Conservation (phyloP, 345 rosid genomes). For the Geranium brycei region DNA sequence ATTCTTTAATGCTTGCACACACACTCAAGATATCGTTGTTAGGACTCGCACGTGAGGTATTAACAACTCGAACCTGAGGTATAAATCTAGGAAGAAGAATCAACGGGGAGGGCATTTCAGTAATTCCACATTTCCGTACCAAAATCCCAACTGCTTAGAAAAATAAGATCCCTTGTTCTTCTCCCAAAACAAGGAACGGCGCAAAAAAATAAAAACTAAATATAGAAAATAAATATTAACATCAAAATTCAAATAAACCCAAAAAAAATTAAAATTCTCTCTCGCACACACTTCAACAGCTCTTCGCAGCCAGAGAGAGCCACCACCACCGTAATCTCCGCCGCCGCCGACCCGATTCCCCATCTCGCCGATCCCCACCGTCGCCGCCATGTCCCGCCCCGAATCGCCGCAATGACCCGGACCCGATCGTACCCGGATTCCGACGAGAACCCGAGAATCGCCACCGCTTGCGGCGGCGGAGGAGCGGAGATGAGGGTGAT, state of each 20-base stretch:
- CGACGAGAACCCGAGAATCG: constrained; percentile 18
- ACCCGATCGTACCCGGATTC: constrained; percentile 31
- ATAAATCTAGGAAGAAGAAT: no score
- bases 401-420: constrained; percentile 42
- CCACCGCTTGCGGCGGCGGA: constrained; percentile 1
- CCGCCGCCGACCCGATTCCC: background rate
- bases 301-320: constrained; percentile 11
- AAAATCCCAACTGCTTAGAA: background rate
- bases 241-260: background rate
- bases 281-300: constrained; percentile 16
- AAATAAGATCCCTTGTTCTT: background rate
- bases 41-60: no score
- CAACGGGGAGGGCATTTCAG: no score
- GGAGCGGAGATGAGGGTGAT: constrained; percentile 85
- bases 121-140: no score
- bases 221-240: background rate
- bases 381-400: constrained; percentile 11
- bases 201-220: background rate
- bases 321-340: constrained; percentile 2
- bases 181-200: constrained; percentile 11
- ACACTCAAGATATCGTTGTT: no score
- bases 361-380: background rate
- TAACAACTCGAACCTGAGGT: no score
- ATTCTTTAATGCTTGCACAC: no score
- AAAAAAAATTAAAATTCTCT: constrained; percentile 12